phyloP scores from a whole-genome alignment of 805 yeast species.

The Candida yuanshanica region DNA sequence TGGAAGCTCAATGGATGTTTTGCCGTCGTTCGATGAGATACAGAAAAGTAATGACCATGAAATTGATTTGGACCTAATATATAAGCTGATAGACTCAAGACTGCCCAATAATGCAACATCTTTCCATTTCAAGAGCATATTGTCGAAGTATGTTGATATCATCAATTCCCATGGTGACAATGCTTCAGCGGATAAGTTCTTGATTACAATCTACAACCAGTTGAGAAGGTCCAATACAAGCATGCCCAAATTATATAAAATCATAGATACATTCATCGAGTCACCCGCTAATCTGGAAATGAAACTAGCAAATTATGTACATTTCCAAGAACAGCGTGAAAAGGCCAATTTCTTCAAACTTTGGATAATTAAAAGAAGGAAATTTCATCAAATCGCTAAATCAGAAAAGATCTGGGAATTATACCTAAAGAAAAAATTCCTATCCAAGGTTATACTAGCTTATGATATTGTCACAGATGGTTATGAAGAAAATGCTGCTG shows the following conservation, averaged over 20 bases:
- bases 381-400: conserved; percentile 12
- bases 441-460: conserved; percentile 10
- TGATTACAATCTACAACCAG: conserved; percentile 21
- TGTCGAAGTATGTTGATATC: conserved; percentile 12
- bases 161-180: conserved; percentile 14
- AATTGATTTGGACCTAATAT: conserved; percentile 11
- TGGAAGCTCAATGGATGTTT: conserved; percentile 19
- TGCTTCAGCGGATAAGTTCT: conserved; percentile 14
- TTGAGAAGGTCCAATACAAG: conserved; percentile 3
- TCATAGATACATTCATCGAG: conserved; percentile 17
- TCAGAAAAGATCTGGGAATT: conserved; percentile 14
- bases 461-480: conserved; percentile 12
- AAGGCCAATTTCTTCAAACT: conserved; percentile 7
- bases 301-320: conserved; percentile 17
- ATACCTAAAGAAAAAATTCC: conserved; percentile 14
- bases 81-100: conserved; percentile 2
- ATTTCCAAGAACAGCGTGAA: conserved; percentile 10
- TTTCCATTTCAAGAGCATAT: conserved; percentile 15
- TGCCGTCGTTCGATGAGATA: conserved; percentile 2
- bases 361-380: conserved; percentile 19
- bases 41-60: neutral
- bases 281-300: conserved; percentile 22
- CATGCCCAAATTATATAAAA: conserved; percentile 9
- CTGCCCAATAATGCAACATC: conserved; percentile 8
- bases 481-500: conserved; percentile 15